Evolutionary conservation across 139 green algal genomes (phyloP).

Genomic region (Yamagishiella unicocca): DNA sequence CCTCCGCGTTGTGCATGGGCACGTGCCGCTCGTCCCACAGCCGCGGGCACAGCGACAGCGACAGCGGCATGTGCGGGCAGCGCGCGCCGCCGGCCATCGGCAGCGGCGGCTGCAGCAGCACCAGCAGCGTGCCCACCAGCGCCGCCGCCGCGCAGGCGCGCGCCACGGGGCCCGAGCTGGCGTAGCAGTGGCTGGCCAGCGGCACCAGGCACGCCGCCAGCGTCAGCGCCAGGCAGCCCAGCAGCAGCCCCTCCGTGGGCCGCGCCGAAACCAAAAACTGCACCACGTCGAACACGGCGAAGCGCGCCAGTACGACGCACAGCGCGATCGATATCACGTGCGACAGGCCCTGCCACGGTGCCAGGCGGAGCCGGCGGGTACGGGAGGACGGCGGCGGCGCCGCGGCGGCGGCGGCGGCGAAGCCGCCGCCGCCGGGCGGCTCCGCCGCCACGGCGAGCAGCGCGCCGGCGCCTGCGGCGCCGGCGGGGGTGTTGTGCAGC

Average conservation of each 20-base stretch:
- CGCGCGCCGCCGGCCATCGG: conserved; percentile 78
- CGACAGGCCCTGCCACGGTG: conserved; percentile 67
- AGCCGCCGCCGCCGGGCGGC: conserved; percentile 63
- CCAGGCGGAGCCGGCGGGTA: conserved; percentile 52
- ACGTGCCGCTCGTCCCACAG: conserved; percentile 93
- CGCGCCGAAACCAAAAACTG: conserved; percentile 62
- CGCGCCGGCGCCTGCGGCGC: not conserved
- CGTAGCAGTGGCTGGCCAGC: conserved; percentile 80
- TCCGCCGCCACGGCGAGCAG: conserved; percentile 62
- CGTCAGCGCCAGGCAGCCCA: conserved; percentile 81
- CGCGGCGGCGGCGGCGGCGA: not conserved
- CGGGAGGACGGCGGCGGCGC: not conserved
- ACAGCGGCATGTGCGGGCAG: conserved; percentile 86
- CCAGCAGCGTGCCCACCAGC: conserved; percentile 64
- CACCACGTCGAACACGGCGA: conserved; percentile 91
- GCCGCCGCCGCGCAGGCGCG: conserved; percentile 50
- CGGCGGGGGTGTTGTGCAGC: conserved; percentile 31
- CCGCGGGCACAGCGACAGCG: conserved; percentile 84
- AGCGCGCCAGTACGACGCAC: conserved; percentile 78
- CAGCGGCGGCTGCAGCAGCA: conserved; percentile 84
- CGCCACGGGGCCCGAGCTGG: conserved; percentile 7
- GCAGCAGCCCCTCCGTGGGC: conserved; percentile 85
- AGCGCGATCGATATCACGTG: conserved; percentile 67
- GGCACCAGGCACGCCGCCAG: conserved; percentile 72
- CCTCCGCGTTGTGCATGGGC: conserved; percentile 86